Evolutionary conservation across 805 yeast genomes (phyloP), one percentile per base, ranked within the genome.

Genomic region (Ogataea paraovalis): DNA sequence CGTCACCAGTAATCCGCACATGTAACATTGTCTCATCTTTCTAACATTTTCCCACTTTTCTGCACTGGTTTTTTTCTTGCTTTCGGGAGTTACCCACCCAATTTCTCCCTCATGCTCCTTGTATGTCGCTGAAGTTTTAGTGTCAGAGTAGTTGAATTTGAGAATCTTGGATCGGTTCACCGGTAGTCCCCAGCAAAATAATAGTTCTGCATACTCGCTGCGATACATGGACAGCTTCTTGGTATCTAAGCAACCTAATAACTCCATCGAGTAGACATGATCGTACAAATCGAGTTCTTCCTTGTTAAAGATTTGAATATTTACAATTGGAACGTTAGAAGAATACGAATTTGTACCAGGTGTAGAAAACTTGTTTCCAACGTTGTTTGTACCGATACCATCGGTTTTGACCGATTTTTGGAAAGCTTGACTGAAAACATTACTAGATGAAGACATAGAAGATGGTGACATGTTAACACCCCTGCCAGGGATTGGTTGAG

Each of bases 151-250:
- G 57, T 84, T 85, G 69, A 80, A 78, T 65, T 91, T 89, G 47
- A 88, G 63, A 10, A 91, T 77, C 58, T 91, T 91, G 25, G 87
- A 80, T 39, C 96, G 67, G 53, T 83, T 80, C n/a, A 86, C 75
- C 0, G 90, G 86, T 18, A 90, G 71, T 0, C 94, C 95, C 97
- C 97, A 92, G 30, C 76, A 65, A 58, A 78, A 87, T 13, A 91
- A 69, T 60, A 91, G 74, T 18, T 83, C 78, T 0, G 97, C 90
- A 63, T 92, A 91, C 54, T 82, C 84, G 19, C 76, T 73, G 36
- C 96, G 64, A 60, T 79, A 77, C 46, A 58, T 43, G 38, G 60
- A 62, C 40, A 78, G 64, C 42, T 70, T 70, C 2, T 60, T 59
- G 8, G 56, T 57, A 40, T 73, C 71, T 9, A 69, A 64, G 2